Evolutionary conservation across 1,284 basidiomycete species (phyloP).

Genomic region (Cryptococcus sp.): DNA sequence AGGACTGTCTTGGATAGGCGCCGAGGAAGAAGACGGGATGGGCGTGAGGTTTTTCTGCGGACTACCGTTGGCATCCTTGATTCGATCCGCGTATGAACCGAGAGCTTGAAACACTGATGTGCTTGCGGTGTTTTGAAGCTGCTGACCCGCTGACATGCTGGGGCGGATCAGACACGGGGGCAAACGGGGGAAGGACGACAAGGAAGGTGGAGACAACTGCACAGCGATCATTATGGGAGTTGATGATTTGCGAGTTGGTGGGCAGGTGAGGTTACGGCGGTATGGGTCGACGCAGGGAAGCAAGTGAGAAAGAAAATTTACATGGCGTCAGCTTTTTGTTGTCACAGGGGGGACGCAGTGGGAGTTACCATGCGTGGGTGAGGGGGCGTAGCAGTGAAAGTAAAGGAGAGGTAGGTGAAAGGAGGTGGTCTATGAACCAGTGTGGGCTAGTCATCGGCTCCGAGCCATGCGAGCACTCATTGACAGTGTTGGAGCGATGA

Average conservation of each 20-base stretch:
- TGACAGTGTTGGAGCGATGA: too few species aligned
- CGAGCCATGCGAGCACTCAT: too few species aligned
- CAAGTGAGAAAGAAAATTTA: constrained; percentile 6
- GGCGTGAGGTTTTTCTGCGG: constrained; percentile 8
- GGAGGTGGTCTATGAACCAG: background rate
- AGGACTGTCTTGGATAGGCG: background rate
- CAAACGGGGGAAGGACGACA: constrained; percentile 17
- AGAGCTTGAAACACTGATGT: constrained; percentile 49
- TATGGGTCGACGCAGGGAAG: constrained; percentile 5
- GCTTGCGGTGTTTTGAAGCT: constrained; percentile 11
- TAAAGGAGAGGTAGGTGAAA: constrained; percentile 8
- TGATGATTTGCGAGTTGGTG: constrained; percentile 3
- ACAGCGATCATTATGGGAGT: constrained; percentile 25
- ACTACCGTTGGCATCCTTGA: constrained; percentile 35
- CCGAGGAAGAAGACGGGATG: constrained; percentile 4
- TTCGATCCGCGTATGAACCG: constrained; percentile 50
- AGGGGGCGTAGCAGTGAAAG: constrained; percentile 4
- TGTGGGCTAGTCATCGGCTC: too few species aligned
- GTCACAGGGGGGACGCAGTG: background rate
- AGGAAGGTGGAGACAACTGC: constrained; percentile 20
- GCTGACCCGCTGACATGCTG: constrained; percentile 22
- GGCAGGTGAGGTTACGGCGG: background rate
- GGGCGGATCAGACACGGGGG: constrained; percentile 5
- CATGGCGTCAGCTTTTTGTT: constrained; percentile 1
- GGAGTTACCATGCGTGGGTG: background rate